phyloP scores from a whole-genome alignment of 2,329 filamentous ascomycete genomes.

The Fusarium sp. region DNA sequence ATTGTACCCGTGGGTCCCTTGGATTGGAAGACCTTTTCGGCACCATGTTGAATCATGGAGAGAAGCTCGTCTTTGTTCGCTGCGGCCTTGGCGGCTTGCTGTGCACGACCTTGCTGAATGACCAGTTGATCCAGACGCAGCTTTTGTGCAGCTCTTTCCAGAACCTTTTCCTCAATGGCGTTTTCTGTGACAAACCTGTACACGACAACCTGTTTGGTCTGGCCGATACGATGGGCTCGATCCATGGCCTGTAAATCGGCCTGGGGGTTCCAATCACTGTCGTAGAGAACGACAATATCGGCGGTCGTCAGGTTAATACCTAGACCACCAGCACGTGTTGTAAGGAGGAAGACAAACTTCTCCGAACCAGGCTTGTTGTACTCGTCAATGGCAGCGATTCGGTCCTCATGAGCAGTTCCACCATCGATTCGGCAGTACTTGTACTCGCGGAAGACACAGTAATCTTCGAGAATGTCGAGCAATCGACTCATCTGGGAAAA shows the following conservation, averaged over 20 bases:
- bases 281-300: slow-evolving; percentile 95
- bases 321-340: slow-evolving; percentile 92
- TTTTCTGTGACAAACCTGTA: slow-evolving; percentile 98
- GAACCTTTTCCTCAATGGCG: slow-evolving; percentile 97
- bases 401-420: slow-evolving; percentile 95
- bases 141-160: slow-evolving; percentile 97
- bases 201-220: slow-evolving; percentile 97
- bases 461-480: slow-evolving; percentile 96
- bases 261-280: slow-evolving; percentile 99
- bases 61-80: slow-evolving; percentile 96
- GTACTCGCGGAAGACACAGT: slow-evolving; percentile 94
- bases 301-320: slow-evolving; percentile 97
- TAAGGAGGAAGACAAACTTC: slow-evolving; percentile 95
- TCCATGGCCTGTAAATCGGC: slow-evolving; percentile 99
- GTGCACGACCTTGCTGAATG: slow-evolving; percentile 95
- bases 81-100: slow-evolving; percentile 88
- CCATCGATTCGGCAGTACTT: slow-evolving; percentile 98
- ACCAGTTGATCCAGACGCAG: slow-evolving; percentile 95
- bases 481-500: slow-evolving; percentile 99
- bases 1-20: slow-evolving; percentile 73
- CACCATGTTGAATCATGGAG: slow-evolving; percentile 98
- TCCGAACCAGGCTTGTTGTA: slow-evolving; percentile 97
- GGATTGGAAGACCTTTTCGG: slow-evolving; percentile 89
- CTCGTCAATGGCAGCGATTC: slow-evolving; percentile 96
- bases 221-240: slow-evolving; percentile 95